phyloP scores from a whole-genome alignment of 805 yeast genomes.

The Lachancea quebecensis region DNA sequence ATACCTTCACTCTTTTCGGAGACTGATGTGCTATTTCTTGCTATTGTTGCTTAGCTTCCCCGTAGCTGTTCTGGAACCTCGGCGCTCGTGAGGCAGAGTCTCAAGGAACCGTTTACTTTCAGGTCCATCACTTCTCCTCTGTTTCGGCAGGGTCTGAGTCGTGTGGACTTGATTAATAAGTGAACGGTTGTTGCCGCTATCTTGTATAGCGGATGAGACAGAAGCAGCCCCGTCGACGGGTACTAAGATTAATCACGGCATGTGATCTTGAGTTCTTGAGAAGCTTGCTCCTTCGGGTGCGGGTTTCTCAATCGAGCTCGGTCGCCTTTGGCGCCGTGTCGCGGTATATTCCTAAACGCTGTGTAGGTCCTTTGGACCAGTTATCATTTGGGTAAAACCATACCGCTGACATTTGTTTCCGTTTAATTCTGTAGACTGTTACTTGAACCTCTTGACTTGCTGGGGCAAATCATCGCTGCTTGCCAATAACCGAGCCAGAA shows the following conservation, averaged over 20 bases:
- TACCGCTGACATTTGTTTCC: slow-evolving; percentile 75
- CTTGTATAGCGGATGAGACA: slow-evolving; percentile 45
- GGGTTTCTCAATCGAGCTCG: slow-evolving; percentile 49
- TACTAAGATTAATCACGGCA: slow-evolving; percentile 58
- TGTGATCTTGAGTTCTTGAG: slow-evolving; percentile 34
- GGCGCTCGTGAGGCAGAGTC: slow-evolving; percentile 66
- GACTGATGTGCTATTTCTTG: slow-evolving; percentile 19
- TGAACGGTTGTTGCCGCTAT: slow-evolving; percentile 47
- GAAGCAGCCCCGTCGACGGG: slow-evolving; percentile 97
- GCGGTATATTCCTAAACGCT: slow-evolving; percentile 99
- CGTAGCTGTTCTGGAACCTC: slow-evolving; percentile 42
- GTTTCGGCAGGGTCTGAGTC: slow-evolving; percentile 32
- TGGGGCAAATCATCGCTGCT: no score
- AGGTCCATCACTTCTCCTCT: slow-evolving; percentile 27
- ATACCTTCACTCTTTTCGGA: slow-evolving; percentile 19
- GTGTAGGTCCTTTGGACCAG: slow-evolving; percentile 83
- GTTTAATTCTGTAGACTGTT: no score
- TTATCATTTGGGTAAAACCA: slow-evolving; percentile 99
- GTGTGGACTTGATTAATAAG: slow-evolving; percentile 14
- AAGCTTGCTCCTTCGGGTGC: slow-evolving; percentile 17
- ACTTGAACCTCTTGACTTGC: no score
- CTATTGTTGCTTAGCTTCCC: slow-evolving; percentile 30
- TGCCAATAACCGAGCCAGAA: no score
- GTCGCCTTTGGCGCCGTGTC: slow-evolving; percentile 49
- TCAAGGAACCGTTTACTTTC: slow-evolving; percentile 23